Conservation (phyloP, 352 stramenopile genomes). For the Plasmopara muralis region DNA sequence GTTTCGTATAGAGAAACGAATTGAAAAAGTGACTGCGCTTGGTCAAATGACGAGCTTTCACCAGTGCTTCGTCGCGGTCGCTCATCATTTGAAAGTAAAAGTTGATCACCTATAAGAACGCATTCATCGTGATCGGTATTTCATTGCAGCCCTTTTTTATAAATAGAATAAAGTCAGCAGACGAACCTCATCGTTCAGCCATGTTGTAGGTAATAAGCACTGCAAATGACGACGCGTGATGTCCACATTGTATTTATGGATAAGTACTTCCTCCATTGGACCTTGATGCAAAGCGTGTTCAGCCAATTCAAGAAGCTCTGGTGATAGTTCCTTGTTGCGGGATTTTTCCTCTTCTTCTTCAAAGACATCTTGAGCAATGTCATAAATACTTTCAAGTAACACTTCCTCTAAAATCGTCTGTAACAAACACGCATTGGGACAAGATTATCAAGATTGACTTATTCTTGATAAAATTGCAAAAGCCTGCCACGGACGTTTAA, state of each 20-base stretch:
- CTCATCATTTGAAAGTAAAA: slow-evolving; percentile 82
- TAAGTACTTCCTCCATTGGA: slow-evolving; percentile 49
- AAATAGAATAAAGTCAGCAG: background rate
- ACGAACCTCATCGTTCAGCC: slow-evolving; percentile 77
- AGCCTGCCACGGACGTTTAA: slow-evolving; percentile 25
- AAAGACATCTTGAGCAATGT: slow-evolving; percentile 49
- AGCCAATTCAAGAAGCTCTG: slow-evolving; percentile 59
- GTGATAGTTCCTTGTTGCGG: slow-evolving; percentile 45
- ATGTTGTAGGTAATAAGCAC: slow-evolving; percentile 55
- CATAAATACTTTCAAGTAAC: slow-evolving; percentile 45
- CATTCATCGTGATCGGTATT: background rate
- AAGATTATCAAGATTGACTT: background rate
- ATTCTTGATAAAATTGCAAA: background rate
- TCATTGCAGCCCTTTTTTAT: background rate
- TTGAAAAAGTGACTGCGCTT: slow-evolving; percentile 83
- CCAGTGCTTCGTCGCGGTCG: slow-evolving; percentile 57
- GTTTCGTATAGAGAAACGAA: slow-evolving; percentile 83
- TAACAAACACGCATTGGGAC: background rate
- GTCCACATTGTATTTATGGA: slow-evolving; percentile 79
- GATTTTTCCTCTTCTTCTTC: slow-evolving; percentile 45
- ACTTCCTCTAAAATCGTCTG: slow-evolving; percentile 61
- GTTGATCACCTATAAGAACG: slow-evolving; percentile 58
- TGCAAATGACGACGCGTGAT: slow-evolving; percentile 70
- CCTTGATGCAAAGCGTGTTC: slow-evolving; percentile 50
- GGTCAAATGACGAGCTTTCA: slow-evolving; percentile 34